phyloP scores from a whole-genome alignment of 2,329 filamentous ascomycete species.

The Penicillium digitatum region DNA sequence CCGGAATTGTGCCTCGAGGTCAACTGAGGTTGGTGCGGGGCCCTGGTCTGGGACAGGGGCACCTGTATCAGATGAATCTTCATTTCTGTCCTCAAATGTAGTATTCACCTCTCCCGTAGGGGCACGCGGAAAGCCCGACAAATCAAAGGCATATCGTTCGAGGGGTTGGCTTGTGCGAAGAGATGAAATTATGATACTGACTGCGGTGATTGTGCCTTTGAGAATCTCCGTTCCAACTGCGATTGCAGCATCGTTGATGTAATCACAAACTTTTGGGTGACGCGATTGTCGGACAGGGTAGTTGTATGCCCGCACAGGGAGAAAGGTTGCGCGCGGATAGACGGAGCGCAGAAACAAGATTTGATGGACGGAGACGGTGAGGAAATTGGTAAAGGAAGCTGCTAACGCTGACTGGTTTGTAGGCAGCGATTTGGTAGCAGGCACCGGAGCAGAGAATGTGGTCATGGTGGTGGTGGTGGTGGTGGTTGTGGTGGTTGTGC shows the following conservation, averaged over 20 bases:
- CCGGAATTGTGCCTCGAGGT: constrained; percentile 50
- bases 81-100: constrained; percentile 46
- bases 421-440: constrained; percentile 41
- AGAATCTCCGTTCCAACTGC: constrained; percentile 69
- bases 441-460: constrained; percentile 40
- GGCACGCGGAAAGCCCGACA: constrained; percentile 54
- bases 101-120: constrained; percentile 47
- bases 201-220: constrained; percentile 52
- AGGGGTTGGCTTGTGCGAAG: constrained; percentile 50
- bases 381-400: constrained; percentile 69
- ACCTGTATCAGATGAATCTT: constrained; percentile 33
- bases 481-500: constrained; percentile 37
- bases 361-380: constrained; percentile 78
- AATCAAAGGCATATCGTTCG: constrained; percentile 59
- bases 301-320: constrained; percentile 76
- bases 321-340: constrained; percentile 74
- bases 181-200: constrained; percentile 56
- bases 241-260: constrained; percentile 75
- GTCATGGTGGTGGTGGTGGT: constrained; percentile 40
- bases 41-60: constrained; percentile 26
- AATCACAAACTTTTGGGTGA: constrained; percentile 78
- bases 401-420: constrained; percentile 59
- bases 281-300: constrained; percentile 79
- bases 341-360: constrained; percentile 77
- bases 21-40: constrained; percentile 33